Percentiles rank a stretch among this genome's conserved stretches.
Conservation (phyloP, 768 basidiomycete species). For the Suillus lakei region DNA sequence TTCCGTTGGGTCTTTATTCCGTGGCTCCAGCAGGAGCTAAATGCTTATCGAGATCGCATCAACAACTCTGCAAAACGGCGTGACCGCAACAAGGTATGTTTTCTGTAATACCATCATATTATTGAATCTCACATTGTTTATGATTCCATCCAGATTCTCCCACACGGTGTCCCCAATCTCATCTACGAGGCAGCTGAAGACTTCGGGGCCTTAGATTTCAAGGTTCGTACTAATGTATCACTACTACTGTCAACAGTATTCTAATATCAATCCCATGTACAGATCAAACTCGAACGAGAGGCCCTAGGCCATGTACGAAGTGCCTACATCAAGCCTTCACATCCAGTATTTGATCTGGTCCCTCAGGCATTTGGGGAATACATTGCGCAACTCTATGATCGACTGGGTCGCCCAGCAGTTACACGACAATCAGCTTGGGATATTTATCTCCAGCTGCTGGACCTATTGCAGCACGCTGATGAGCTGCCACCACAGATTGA, state of each 20-base stretch:
- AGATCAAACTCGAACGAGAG: constrained; percentile 24
- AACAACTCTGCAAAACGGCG: constrained; percentile 5
- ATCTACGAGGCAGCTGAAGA: constrained; percentile 36
- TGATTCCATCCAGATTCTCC: constrained; percentile 26
- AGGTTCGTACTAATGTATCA: constrained; percentile 25
- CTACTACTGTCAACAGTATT: neutral
- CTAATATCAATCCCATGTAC: neutral
- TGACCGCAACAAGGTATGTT: constrained; percentile 10
- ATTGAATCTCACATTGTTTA: neutral
- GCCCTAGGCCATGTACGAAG: constrained; percentile 23
- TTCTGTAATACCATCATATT: constrained; percentile 21
- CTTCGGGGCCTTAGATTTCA: constrained; percentile 38
- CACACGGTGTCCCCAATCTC: constrained; percentile 42
- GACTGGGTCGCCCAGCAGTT: constrained; percentile 29
- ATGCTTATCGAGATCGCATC: constrained; percentile 2
- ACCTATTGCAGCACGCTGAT: neutral
- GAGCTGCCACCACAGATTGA: neutral
- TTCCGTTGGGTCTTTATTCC: constrained; percentile 42
- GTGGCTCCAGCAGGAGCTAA: constrained; percentile 13
- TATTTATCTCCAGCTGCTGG: constrained; percentile 11
- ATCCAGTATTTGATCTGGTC: constrained; percentile 41
- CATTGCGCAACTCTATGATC: constrained; percentile 20
- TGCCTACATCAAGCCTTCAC: constrained; percentile 37
- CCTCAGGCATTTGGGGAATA: constrained; percentile 33
- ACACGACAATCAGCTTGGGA: constrained; percentile 28